These are phyloP conservation scores for Canavalia ensiformis DNA, from an alignment of 306 rosid genomes.

Conservation along the genomic window DNA sequence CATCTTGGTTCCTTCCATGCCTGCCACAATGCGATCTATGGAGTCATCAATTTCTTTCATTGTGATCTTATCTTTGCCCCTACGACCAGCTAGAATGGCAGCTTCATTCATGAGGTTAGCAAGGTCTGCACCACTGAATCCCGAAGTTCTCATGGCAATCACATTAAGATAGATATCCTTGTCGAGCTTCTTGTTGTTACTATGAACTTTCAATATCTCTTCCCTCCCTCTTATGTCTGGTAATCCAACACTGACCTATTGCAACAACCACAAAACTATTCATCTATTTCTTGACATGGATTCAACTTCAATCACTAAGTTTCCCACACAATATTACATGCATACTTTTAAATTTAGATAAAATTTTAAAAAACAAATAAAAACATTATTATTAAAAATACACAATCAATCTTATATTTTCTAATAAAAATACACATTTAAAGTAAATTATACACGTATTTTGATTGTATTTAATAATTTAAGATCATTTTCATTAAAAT, in stretches of 20 bases:
- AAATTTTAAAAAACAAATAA: too few relatives aligned
- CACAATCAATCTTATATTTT: too few relatives aligned
- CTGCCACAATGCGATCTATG: conserved; percentile 81
- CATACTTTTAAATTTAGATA: too few relatives aligned
- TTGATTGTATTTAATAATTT: too few relatives aligned
- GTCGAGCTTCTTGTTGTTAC: conserved; percentile 75
- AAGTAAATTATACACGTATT: too few relatives aligned
- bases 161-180: conserved; percentile 64
- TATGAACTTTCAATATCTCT: conserved; percentile 81
- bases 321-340: background rate
- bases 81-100: conserved; percentile 83
- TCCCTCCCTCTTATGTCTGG: conserved; percentile 84
- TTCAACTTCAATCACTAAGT: background rate
- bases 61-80: conserved; percentile 67
- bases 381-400: too few relatives aligned
- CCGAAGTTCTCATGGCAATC: conserved; percentile 77
- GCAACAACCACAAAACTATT: conserved; percentile 4
- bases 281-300: background rate
- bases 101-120: conserved; percentile 91
- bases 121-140: conserved; percentile 82
- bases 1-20: conserved; percentile 91
- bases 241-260: conserved; percentile 72
- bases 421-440: too few relatives aligned
- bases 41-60: conserved; percentile 73
- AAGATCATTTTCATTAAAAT: too few relatives aligned